Base-by-base conservation (phyloP, 139 green algal species). In the Tetradesmus lagerheimii region DNA sequence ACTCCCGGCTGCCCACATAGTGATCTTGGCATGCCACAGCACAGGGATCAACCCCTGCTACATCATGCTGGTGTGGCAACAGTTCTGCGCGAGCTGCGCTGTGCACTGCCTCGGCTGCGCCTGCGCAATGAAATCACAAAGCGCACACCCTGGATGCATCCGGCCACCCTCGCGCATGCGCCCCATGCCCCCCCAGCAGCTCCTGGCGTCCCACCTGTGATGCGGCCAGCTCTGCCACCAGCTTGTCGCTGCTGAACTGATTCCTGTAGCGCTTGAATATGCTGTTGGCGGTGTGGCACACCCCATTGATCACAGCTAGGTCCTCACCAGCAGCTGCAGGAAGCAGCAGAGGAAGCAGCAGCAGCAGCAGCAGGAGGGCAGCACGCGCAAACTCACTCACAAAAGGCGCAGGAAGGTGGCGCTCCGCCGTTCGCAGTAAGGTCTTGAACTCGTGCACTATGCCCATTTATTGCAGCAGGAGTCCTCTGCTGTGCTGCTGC, bases 191-290 rank as follows among this genome's bases (percentile, higher is more conserved):
- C 67, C 25, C 34, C 35, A 39, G 15, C n/a, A 1, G 35, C 27
- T 4, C 29, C 77, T 83, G 39, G 23, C 16, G 31, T 15, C 85
- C 4, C 35, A 89, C 84, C 92, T 99, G 94, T 38, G 92, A 95
- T 75, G 97, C 96, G 50, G 95, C 85, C 76, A 98, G 93, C 83
- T 97, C 96, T 8, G 87, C 29, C 23, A 87, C 81, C 66, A 94
- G 79, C 25, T 38, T 88, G 29, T 95, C 83, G 3, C 71, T 96
- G 91, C 97, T 96, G 86, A 94, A 95, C 91, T 96, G 91, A 64
- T 94, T 91, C 27, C 97, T 85, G 93, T 97, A 99, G 29, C 98
- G 93, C 93, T 99, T 98, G 94, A 98, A 99, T 81, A 99, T 99
- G 74, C 97, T 97, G 93, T 99, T 99, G 41, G 96, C 97, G 0